Evolutionary conservation across 805 yeast species (phyloP).

Genomic region (Millerozyma acaciae): DNA sequence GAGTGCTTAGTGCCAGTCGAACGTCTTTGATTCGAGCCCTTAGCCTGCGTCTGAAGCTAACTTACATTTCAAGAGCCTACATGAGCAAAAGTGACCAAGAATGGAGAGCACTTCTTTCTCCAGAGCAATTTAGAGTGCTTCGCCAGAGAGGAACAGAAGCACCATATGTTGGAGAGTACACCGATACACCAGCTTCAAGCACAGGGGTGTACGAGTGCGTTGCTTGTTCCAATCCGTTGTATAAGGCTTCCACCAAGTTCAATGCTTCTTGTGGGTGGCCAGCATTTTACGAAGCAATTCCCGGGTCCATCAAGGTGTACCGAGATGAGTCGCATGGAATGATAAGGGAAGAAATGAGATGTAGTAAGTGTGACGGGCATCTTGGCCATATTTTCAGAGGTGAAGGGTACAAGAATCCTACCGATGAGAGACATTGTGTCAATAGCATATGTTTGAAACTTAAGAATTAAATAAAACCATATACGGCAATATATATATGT

Average conservation of each 20-base stretch:
- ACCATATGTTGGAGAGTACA: constrained; percentile 62
- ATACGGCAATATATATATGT: neutral
- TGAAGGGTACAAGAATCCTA: constrained; percentile 86
- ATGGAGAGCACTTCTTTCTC: constrained; percentile 77
- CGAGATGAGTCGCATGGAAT: constrained; percentile 69
- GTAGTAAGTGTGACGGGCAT: constrained; percentile 88
- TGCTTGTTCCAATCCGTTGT: constrained; percentile 78
- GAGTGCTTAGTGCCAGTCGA: constrained; percentile 1
- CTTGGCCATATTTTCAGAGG: constrained; percentile 93
- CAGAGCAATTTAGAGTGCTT: constrained; percentile 74
- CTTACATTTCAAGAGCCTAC: neutral
- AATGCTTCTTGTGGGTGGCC: constrained; percentile 98
- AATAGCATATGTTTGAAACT: constrained; percentile 81
- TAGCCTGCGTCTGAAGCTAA: too few relatives aligned
- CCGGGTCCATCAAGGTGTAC: constrained; percentile 64
- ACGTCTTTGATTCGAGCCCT: too few relatives aligned
- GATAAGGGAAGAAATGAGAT: constrained; percentile 84
- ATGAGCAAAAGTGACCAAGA: constrained; percentile 47
- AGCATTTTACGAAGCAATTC: constrained; percentile 85
- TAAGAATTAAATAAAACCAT: constrained; percentile 10
- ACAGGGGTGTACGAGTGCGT: constrained; percentile 78
- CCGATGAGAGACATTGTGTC: constrained; percentile 92
- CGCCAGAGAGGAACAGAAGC: constrained; percentile 72
- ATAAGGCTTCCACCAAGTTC: constrained; percentile 76
- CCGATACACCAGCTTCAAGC: constrained; percentile 44